Evolutionary conservation across 1,139 yeast genomes (phyloP), one percentile per base, ranked within the genome.

Genomic region (Saccharomyces hybrid): DNA sequence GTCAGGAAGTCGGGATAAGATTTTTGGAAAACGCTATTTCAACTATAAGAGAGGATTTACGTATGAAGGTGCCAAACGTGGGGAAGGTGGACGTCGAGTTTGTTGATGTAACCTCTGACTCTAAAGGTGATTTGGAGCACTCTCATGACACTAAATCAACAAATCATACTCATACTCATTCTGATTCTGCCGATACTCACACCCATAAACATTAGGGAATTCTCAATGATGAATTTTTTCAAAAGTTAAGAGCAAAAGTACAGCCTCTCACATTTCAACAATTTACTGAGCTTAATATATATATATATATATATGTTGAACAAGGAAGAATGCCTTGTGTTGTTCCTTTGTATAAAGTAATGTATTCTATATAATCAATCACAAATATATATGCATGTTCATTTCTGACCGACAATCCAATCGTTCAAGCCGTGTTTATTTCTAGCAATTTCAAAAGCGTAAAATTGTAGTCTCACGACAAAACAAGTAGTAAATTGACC

Each of bases 401-500:
- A 38, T 38, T 38, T 9, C 23, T 38, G 44, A 28, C 63, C 67
- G 46, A 57, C 68, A 53, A 84, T 79, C 99, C 99, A 93, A 74
- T 93, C 97, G 73, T 93, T 95, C 69, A 88, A 79, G 46, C 96
- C 96, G 62, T 80, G 79, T 72, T 84, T 86, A 75, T 95, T 95
- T 80, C 99, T 86, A 60, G 89, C 90, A 61, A 93, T 87, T 75
- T 93, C 99, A 67, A 90, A 80, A 54, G 97, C 97, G 65, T 91
- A 88, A 70, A 95, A 93, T 75, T 93, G 97, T 69, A 90, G 82
- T 75, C 97, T 82, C 56, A 91, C 95, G 27, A 83, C 97, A 65
- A 93, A 93, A 54, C 91, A 87, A 48, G 98, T 88, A 56, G 87
- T 84, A 52, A 83, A 82, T 73, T 93, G 90, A 50, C 83, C 80